Evolutionary conservation across 2,329 filamentous ascomycete genomes (phyloP), one percentile per base, ranked within the genome.

Genomic region (Coniella lustricola): DNA sequence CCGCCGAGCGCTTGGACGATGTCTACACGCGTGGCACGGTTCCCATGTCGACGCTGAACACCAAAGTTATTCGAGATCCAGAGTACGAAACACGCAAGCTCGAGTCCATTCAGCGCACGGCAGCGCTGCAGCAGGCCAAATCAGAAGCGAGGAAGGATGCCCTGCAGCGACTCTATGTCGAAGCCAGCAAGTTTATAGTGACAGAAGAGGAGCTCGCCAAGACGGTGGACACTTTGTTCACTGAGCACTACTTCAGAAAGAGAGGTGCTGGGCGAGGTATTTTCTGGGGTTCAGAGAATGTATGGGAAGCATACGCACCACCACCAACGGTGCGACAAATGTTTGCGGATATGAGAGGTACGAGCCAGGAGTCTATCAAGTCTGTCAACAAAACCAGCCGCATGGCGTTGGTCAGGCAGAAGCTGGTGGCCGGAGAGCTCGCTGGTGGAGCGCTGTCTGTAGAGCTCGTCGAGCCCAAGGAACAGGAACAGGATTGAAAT

Each of bases 121-220:
- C 65, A 13, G 67, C 69, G 13, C 64, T 75, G 36, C 64, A 72
- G 29, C 68, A 66, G 9, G 64, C 70, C 46, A 81, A 82, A 62
- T 71, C 74, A 37, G 74, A 82, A 50, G 73, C 75, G 46, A 79
- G 85, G 44, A 75, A 79, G 52, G 81, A 91, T 56, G 77, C 84
- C 14, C 69, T 98, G 25, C 88, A 95, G 67, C 82, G 87, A 50
- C 77, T 98, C 12, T 98, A 98, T 69, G 86, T 93, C 70, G 86
- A 90, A 58, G 90, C 93, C 4, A 79, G 85, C 21, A 73, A 80
- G 34, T 98, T 97, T 69, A 96, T 98, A 62, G 83, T 89, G 16
- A 83, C 77, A 20, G 90, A 95, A 64, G 70, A 76, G 44, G 84
- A 95, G 64, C 77, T 98, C 31, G 77, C 86, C 57, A 72, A 72